Evolutionary conservation across 1,284 basidiomycete species (phyloP), one percentile per base, ranked within the genome.

Genomic region (Neonothopanus nambi): DNA sequence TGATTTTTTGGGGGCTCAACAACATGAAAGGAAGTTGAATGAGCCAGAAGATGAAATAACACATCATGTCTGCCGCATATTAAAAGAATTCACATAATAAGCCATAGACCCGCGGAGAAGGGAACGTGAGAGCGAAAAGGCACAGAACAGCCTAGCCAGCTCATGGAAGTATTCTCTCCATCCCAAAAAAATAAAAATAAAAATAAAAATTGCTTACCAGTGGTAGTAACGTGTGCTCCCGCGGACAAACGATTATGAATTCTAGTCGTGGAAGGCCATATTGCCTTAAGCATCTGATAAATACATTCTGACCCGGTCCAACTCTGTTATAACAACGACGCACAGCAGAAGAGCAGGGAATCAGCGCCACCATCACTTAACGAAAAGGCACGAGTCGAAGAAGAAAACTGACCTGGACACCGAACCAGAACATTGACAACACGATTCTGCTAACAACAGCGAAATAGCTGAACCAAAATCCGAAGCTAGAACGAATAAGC

Each of bases 31-130:
- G 89, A 59, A 87, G 76, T 63, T 87, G 83, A 26, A 87, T 70
- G 18, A 86, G 68, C 89, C 89, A 92, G 72, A 84, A 92, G 30
- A 93, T 65, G 69, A 91, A 82, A 70, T 89, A 93, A 63, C 84
- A 90, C 70, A 89, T 79, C 66, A 89, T 78, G 6, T 77, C 79
- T 75, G 18, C 7, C 12, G 41, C 26, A 30, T 9, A 26, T 2
- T 40, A 18, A 40, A 9, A 40, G 8, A 40, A 12, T 40, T 18
- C 9, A 59, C 30, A 30, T 17, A 17, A 28, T n/a, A 24, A 35
- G 46, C 53, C 43, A 18, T 15, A 44, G 33, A 50, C 49, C 47
- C 33, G 35, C 38, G 18, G 44, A 38, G 18, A 3, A 44, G 26
- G 44, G 15, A n/a, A 33, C 8, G 30, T 33, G 30, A 33, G 30